phyloP scores from a whole-genome alignment of 495 filamentous ascomycete genomes.

The Talaromyces wortmannii region DNA sequence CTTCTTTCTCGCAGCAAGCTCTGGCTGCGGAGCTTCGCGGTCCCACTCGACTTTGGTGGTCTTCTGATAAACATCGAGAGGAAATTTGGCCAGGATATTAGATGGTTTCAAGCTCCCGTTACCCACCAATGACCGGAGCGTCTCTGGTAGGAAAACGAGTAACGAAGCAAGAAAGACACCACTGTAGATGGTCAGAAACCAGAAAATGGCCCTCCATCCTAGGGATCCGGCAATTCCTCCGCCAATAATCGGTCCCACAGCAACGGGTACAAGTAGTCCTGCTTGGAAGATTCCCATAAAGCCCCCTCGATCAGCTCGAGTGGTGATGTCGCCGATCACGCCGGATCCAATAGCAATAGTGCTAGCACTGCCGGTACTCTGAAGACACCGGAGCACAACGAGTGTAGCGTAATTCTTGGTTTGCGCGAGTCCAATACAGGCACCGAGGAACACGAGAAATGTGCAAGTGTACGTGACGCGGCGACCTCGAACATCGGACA shows the following conservation, averaged over 20 bases:
- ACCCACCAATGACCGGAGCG: constrained; percentile 42
- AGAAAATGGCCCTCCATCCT: constrained; percentile 53
- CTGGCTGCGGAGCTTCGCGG: neutral
- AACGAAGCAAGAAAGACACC: constrained; percentile 35
- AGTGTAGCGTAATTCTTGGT: constrained; percentile 39
- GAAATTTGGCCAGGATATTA: constrained; percentile 20
- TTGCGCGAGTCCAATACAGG: constrained; percentile 40
- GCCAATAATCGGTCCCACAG: constrained; percentile 49
- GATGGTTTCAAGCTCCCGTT: constrained; percentile 36
- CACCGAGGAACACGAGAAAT: constrained; percentile 39
- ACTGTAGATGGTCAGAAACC: constrained; percentile 45
- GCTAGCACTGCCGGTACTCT: constrained; percentile 43
- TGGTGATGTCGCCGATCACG: constrained; percentile 51
- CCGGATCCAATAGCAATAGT: constrained; percentile 50
- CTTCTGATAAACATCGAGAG: constrained; percentile 26
- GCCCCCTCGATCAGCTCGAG: constrained; percentile 42
- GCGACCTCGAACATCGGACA: constrained; percentile 43
- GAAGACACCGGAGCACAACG: constrained; percentile 39
- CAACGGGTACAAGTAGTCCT: constrained; percentile 37
- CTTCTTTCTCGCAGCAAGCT: constrained; percentile 14
- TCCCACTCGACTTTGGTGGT: constrained; percentile 14
- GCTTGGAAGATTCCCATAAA: constrained; percentile 50
- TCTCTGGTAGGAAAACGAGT: constrained; percentile 44
- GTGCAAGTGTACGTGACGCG: constrained; percentile 36
- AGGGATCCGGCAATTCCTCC: constrained; percentile 42